phyloP scores from a whole-genome alignment of 2,329 filamentous ascomycete species.

The Pseudogymnoascus destructans region DNA sequence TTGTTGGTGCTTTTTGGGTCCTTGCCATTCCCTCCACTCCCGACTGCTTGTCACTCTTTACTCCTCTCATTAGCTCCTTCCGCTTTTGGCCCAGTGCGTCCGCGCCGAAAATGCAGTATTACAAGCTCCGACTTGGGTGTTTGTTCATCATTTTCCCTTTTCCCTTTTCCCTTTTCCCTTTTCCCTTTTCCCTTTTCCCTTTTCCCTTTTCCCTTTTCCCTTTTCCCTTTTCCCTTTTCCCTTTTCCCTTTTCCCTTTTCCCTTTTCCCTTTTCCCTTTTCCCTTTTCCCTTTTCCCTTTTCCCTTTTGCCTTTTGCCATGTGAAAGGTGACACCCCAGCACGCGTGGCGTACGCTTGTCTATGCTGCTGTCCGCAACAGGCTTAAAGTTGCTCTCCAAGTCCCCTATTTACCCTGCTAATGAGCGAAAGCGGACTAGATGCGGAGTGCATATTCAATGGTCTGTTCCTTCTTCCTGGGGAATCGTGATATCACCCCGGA shows the following conservation, averaged over 20 bases:
- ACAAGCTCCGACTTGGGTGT: not conserved
- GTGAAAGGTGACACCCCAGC: not conserved
- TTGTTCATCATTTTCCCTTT: conserved; percentile 2
- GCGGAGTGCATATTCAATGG: conserved; percentile 4
- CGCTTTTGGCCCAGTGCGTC: not conserved
- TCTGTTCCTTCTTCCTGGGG: conserved; percentile 6
- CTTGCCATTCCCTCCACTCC: not conserved
- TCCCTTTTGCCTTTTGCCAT: no score
- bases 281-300: no score
- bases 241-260: no score
- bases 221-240: no score
- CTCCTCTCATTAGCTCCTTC: not conserved
- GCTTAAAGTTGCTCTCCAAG: not conserved
- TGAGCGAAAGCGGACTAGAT: conserved; percentile 3
- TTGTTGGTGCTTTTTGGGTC: not conserved
- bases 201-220: no score
- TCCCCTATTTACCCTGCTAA: not conserved
- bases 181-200: no score
- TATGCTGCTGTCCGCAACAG: not conserved
- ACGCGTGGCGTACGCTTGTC: not conserved
- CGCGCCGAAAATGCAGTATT: not conserved
- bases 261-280: no score
- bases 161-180: no score
- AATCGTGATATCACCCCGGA: not conserved
- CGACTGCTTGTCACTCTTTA: not conserved